Evolutionary conservation across 2,329 filamentous ascomycete species (phyloP).

Genomic region (Macrophomina phaseolina): DNA sequence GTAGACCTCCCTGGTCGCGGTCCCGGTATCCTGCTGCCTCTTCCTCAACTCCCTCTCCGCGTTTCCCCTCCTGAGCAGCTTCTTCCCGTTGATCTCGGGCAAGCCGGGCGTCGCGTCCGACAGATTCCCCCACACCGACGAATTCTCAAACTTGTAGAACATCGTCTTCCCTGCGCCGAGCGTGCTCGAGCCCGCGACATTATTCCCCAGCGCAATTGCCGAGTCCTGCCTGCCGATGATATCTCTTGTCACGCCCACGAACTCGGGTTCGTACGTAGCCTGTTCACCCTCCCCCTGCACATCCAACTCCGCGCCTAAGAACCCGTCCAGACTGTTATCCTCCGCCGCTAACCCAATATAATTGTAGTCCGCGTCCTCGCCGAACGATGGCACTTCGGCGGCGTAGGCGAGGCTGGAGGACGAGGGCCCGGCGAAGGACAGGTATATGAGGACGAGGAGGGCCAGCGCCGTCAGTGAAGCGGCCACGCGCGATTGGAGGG

Average conservation of each 20-base stretch:
- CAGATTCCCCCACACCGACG: conserved; percentile 57
- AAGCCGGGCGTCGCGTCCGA: conserved; percentile 41
- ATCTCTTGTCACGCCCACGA: conserved; percentile 65
- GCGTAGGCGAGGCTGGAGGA: conserved; percentile 60
- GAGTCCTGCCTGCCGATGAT: conserved; percentile 62
- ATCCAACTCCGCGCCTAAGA: conserved; percentile 54
- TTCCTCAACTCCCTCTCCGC: conserved; percentile 22
- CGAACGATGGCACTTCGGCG: conserved; percentile 57
- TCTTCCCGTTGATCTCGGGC: conserved; percentile 33
- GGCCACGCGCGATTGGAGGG: conserved; percentile 73
- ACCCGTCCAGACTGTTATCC: conserved; percentile 52
- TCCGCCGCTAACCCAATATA: conserved; percentile 60
- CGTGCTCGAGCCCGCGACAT: conserved; percentile 65
- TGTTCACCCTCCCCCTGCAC: conserved; percentile 46
- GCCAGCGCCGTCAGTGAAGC: conserved; percentile 68
- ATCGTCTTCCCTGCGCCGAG: conserved; percentile 67
- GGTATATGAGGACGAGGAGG: conserved; percentile 65
- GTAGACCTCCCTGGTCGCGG: conserved; percentile 63
- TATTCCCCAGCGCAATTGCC: conserved; percentile 60
- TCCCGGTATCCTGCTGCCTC: conserved; percentile 22
- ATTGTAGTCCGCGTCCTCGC: conserved; percentile 51
- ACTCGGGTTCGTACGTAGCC: conserved; percentile 64
- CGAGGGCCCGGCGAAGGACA: conserved; percentile 56
- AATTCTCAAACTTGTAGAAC: conserved; percentile 68
- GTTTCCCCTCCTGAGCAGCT: conserved; percentile 1